phyloP scores from a whole-genome alignment of 2,329 filamentous ascomycete species.

The Gremmenia infestans region DNA sequence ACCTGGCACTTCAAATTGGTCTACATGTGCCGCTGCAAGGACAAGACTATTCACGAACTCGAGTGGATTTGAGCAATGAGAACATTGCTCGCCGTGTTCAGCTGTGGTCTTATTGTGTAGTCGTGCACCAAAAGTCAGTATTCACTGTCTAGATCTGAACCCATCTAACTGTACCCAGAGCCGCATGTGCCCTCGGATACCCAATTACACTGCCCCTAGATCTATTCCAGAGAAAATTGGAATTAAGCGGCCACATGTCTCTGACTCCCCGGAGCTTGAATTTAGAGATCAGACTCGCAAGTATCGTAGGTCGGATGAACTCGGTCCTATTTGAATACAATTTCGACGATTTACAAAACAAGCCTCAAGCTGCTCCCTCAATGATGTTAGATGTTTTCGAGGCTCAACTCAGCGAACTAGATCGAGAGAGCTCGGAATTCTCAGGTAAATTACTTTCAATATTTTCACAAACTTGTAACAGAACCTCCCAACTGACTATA shows the following conservation, averaged over 20 bases:
- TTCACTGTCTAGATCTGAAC: background rate
- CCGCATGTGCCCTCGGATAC: slow-evolving; percentile 11
- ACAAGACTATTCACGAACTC: slow-evolving; percentile 11
- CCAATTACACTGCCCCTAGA: slow-evolving; percentile 10
- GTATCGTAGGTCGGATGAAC: slow-evolving; percentile 8
- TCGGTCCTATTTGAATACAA: slow-evolving; percentile 9
- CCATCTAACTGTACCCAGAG: background rate
- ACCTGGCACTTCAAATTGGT: slow-evolving; percentile 12
- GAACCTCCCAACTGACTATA: background rate
- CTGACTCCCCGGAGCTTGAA: slow-evolving; percentile 4
- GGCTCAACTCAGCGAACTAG: slow-evolving; percentile 8
- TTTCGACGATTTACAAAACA: slow-evolving; percentile 8
- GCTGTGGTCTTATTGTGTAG: slow-evolving; percentile 11
- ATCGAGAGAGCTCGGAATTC: background rate
- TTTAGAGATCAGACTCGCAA: slow-evolving; percentile 7
- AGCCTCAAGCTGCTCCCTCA: slow-evolving; percentile 9
- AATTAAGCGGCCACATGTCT: slow-evolving; percentile 2
- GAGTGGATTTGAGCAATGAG: slow-evolving; percentile 7
- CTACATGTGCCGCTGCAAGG: slow-evolving; percentile 12
- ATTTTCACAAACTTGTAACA: background rate
- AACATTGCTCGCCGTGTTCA: slow-evolving; percentile 6
- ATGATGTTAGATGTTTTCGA: slow-evolving; percentile 13
- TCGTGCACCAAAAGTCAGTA: slow-evolving; percentile 13
- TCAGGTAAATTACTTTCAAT: background rate
- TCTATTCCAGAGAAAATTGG: slow-evolving; percentile 8